Evolutionary conservation across 805 yeast genomes (phyloP), one percentile per base, ranked within the genome.

Genomic region (Sporopachydermia lactativora): DNA sequence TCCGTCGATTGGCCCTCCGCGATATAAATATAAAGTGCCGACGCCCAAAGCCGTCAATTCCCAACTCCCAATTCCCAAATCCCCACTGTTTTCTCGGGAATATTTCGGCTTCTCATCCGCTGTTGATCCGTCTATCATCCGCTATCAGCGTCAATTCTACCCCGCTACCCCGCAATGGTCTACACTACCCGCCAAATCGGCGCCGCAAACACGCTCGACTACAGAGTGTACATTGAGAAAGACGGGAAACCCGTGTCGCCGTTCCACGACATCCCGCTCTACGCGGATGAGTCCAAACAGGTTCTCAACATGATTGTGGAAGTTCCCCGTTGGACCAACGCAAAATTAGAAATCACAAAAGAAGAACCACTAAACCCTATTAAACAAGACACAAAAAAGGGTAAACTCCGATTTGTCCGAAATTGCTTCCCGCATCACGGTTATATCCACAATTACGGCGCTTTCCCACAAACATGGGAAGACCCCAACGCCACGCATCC

Each of bases 211-310:
- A 81, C 97, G 48, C 73, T 85, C 54, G 97, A 89, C 57, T 82
- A 78, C 83, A 83, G 78, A 64, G 89, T 83, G 52, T 92, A 57
- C 77, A 68, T 89, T 51, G 96, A 88, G 70, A 67, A 86, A 63
- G 86, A 85, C 61, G 97, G 97, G 44, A 81, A 85, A 68, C 85
- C 88, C 52, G 76, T 92, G 48, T 88, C 96, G 48, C 83, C 97
- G 42, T 86, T 89, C 84, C 98, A 92, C 59, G 94, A 81, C 58
- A 76, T 82, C 49, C 92, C 94, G 48, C 73, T 92, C 61, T 88
- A 79, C 57, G 96, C 97, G 54, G 92, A 89, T 65, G 83, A 85
- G 61, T 88, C 83, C 58, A 81, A 83, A 69, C 78, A 88, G 55
- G 73, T 88, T 53, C 70, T 81, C 51, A 82, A 81, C 73, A 55